A percentile compares a stretch with the other conserved stretches of the same genome.
Evolutionary conservation across 495 filamentous ascomycete genomes (phyloP).

Genomic region (Aspergillus indologenus): DNA sequence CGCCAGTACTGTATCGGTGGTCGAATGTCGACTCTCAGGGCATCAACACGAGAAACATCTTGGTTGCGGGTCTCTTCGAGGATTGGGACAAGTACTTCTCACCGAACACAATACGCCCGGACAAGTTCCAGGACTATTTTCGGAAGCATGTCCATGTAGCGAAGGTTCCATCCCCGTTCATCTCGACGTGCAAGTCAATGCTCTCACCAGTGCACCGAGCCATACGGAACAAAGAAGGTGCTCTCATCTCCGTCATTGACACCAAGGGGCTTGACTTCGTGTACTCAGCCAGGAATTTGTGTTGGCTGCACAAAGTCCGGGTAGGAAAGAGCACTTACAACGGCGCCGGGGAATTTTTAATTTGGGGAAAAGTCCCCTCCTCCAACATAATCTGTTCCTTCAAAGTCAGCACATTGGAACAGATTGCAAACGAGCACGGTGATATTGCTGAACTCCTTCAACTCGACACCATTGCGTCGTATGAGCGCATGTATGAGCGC

Average conservation of each 20-base stretch:
- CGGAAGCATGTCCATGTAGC: slow-evolving; percentile 25
- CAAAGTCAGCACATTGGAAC: slow-evolving; percentile 19
- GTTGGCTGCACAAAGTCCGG: slow-evolving; percentile 18
- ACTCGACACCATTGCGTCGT: slow-evolving; percentile 14
- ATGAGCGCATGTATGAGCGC: neutral
- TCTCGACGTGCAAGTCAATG: slow-evolving; percentile 27
- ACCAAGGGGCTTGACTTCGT: slow-evolving; percentile 22
- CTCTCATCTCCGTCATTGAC: slow-evolving; percentile 33
- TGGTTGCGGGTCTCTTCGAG: slow-evolving; percentile 30
- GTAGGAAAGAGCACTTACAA: slow-evolving; percentile 18
- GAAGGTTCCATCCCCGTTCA: slow-evolving; percentile 27
- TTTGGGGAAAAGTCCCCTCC: slow-evolving; percentile 28
- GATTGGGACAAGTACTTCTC: slow-evolving; percentile 7
- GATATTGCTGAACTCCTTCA: slow-evolving; percentile 30
- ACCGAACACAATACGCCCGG: slow-evolving; percentile 14
- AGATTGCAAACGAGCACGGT: slow-evolving; percentile 11
- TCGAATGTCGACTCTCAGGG: slow-evolving; percentile 35
- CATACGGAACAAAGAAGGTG: slow-evolving; percentile 22
- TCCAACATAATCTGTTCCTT: slow-evolving; percentile 30
- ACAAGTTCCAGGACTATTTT: slow-evolving; percentile 23
- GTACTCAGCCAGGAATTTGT: slow-evolving; percentile 25
- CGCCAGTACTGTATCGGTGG: slow-evolving; percentile 36
- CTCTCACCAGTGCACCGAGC: slow-evolving; percentile 36
- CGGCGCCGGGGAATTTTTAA: slow-evolving; percentile 32
- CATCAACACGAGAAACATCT: slow-evolving; percentile 20